These are phyloP conservation scores for Saccharomycopsis amapae DNA, from an alignment of 805 yeast genomes.

Conservation along the genomic window DNA sequence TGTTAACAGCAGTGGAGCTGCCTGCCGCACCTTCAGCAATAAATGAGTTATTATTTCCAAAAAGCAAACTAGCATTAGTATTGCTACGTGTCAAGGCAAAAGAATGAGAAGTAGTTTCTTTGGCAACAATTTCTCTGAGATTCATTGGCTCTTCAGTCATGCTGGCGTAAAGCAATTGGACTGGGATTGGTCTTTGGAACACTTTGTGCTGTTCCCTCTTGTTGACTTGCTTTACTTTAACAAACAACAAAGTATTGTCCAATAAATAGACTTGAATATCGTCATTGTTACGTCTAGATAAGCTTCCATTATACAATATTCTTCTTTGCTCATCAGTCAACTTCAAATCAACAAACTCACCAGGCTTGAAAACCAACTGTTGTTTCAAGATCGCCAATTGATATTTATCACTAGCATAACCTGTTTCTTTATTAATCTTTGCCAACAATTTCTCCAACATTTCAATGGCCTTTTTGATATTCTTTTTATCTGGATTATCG, in stretches of 20 bases:
- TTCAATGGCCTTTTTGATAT: slow-evolving; percentile 65
- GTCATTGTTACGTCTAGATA: slow-evolving; percentile 69
- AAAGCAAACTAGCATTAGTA: neutral
- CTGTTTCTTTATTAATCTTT: slow-evolving; percentile 76
- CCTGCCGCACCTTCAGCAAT: neutral
- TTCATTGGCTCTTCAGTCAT: slow-evolving; percentile 75
- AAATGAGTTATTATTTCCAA: too few relatives aligned
- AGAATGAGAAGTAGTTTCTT: slow-evolving; percentile 26
- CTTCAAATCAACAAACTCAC: slow-evolving; percentile 81
- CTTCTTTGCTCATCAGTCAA: slow-evolving; percentile 74
- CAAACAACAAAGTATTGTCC: slow-evolving; percentile 82
- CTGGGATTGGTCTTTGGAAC: slow-evolving; percentile 79
- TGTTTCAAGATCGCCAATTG: slow-evolving; percentile 82
- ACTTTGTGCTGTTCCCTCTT: slow-evolving; percentile 90
- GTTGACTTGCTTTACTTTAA: slow-evolving; percentile 77
- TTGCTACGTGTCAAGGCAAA: neutral
- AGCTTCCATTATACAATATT: slow-evolving; percentile 69
- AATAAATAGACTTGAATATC: slow-evolving; percentile 80
- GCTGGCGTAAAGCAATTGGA: slow-evolving; percentile 66
- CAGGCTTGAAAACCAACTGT: slow-evolving; percentile 70
- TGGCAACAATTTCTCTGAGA: slow-evolving; percentile 33
- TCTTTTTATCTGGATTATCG: slow-evolving; percentile 64
- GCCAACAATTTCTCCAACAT: slow-evolving; percentile 69
- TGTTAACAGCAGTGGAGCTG: neutral
- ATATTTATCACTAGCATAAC: slow-evolving; percentile 89